Conservation (phyloP, 768 basidiomycete genomes). For the Boletus rubroflammeus region DNA sequence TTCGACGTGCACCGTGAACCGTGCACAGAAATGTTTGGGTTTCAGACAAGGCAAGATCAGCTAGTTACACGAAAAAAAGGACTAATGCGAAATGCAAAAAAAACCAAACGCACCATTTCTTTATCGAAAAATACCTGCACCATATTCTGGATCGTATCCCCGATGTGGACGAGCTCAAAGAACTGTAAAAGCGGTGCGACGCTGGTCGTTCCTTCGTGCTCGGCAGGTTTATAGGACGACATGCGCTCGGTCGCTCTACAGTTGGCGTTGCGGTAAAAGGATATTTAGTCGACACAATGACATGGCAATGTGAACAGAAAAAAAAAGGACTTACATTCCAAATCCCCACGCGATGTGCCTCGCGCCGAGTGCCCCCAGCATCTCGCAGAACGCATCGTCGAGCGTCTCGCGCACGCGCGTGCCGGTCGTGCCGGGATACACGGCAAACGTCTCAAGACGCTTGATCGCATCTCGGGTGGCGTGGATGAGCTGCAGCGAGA, state of each 20-base stretch:
- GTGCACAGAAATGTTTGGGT: neutral
- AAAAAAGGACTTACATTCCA: constrained; percentile 46
- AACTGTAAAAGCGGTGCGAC: constrained; percentile 95
- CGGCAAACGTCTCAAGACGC: constrained; percentile 84
- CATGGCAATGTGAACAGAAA: neutral
- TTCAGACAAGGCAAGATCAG: neutral
- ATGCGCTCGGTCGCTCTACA: constrained; percentile 84
- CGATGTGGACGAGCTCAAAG: constrained; percentile 95
- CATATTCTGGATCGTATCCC: constrained; percentile 97
- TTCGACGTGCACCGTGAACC: neutral
- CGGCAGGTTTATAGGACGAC: constrained; percentile 84
- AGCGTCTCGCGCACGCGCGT: constrained; percentile 87
- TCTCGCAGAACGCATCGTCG: constrained; percentile 87
- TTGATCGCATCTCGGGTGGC: constrained; percentile 89
- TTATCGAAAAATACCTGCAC: constrained; percentile 98
- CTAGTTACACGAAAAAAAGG: neutral
- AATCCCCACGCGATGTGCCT: constrained; percentile 83
- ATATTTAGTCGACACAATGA: neutral
- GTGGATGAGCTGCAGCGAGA: constrained; percentile 89
- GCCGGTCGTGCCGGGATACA: constrained; percentile 86
- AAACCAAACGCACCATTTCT: constrained; percentile 62
- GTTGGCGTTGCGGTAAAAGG: neutral
- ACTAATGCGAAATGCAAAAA: neutral
- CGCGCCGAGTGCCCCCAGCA: constrained; percentile 74
- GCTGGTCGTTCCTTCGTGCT: constrained; percentile 73